Evolutionary conservation across 148 eudicot genomes (phyloP).

Genomic region (Tetragonia tetragonoides): DNA sequence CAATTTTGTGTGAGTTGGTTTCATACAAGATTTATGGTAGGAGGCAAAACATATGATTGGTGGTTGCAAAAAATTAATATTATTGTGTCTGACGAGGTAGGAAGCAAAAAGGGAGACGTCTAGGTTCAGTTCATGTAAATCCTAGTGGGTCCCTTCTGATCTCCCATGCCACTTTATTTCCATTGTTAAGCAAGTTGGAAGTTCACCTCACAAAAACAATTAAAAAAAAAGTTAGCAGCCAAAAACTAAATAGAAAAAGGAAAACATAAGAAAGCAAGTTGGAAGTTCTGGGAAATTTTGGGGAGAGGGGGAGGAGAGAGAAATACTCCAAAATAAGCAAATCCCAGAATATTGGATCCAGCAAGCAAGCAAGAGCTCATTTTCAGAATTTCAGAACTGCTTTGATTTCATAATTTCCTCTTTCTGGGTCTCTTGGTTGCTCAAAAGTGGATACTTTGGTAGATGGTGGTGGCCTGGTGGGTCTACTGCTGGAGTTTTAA

Average conservation of each 20-base stretch:
- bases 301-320: neutral
- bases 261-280: too few species aligned
- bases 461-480: neutral
- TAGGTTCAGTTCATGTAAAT: constrained; percentile 29
- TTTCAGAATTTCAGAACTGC: neutral
- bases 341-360: constrained; percentile 23
- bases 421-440: neutral
- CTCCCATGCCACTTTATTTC: constrained; percentile 16
- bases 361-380: constrained; percentile 8
- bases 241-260: too few species aligned
- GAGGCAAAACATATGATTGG: too few species aligned
- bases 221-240: too few species aligned
- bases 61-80: neutral
- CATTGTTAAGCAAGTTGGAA: constrained; percentile 1
- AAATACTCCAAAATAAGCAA: neutral
- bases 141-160: constrained; percentile 23
- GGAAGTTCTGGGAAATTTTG: neutral
- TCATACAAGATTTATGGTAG: too few species aligned
- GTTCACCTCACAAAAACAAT: neutral
- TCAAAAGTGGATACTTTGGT: constrained; percentile 2
- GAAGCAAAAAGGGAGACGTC: neutral
- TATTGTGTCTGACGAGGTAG: constrained; percentile 10
- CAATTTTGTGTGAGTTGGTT: too few species aligned
- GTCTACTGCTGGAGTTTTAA: neutral
- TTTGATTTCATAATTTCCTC: neutral